phyloP scores from a whole-genome alignment of 164 flowering plant species.

The Piper betle region DNA sequence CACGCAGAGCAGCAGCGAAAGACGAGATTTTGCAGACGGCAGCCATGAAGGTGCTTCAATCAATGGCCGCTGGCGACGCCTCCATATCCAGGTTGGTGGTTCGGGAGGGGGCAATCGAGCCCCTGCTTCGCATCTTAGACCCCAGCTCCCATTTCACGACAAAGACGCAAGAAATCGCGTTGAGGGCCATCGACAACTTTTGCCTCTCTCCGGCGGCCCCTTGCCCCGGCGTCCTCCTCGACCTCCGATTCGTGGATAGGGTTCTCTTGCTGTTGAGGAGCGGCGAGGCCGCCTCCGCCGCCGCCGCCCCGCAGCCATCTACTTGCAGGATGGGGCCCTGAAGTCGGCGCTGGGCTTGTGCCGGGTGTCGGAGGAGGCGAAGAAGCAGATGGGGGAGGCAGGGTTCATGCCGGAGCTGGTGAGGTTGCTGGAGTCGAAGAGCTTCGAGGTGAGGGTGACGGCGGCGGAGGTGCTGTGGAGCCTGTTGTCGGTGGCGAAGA shows the following conservation, averaged over 20 bases:
- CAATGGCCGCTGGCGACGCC: conserved; percentile 46
- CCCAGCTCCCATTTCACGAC: conserved; percentile 28
- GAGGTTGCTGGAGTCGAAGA: conserved; percentile 54
- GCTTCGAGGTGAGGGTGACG: conserved; percentile 55
- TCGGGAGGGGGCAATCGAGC: conserved; percentile 48
- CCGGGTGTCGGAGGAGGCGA: conserved; percentile 51
- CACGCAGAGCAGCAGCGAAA: conserved; percentile 32
- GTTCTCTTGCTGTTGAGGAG: conserved; percentile 33
- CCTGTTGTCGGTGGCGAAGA: conserved; percentile 17
- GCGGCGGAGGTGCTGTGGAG: conserved; percentile 53
- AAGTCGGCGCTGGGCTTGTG: conserved; percentile 43
- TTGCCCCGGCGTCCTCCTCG: conserved; percentile 22
- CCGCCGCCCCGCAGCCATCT: too few relatives aligned
- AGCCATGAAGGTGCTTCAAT: conserved; percentile 53
- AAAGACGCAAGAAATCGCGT: conserved; percentile 30
- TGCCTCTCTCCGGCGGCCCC: conserved; percentile 30
- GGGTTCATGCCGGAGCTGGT: conserved; percentile 71
- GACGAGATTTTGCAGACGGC: conserved; percentile 42
- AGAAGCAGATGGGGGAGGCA: conserved; percentile 62
- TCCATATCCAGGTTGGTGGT: conserved; percentile 26
- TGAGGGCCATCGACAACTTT: conserved; percentile 47
- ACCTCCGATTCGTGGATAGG: conserved; percentile 41
- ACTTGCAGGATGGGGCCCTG: conserved; percentile 53
- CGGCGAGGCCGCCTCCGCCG: conserved; percentile 30
- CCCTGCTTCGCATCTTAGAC: conserved; percentile 38